These are phyloP conservation scores for Vaccinium darrowii DNA, from an alignment of 148 eudicot genomes.

Conservation along the genomic window DNA sequence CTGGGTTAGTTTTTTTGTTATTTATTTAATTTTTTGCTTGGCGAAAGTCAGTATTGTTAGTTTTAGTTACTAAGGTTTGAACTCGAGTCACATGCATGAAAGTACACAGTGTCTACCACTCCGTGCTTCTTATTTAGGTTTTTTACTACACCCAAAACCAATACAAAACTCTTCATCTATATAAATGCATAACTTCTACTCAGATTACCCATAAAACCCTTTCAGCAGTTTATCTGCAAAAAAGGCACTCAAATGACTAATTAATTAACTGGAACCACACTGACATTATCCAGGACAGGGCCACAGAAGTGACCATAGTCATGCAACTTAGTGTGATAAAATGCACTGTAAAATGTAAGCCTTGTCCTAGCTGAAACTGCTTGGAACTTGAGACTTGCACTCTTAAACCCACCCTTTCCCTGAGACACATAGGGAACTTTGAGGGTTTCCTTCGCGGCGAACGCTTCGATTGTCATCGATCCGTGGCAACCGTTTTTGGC, in stretches of 20 bases:
- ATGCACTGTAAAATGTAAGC: slow-evolving; percentile 43
- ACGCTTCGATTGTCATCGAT: slow-evolving; percentile 42
- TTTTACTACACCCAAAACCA: background rate
- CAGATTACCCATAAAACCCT: background rate
- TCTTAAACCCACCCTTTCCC: slow-evolving; percentile 39
- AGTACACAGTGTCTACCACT: no score
- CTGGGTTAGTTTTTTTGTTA: no score
- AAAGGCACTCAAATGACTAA: background rate
- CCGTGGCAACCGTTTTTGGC: slow-evolving; percentile 53
- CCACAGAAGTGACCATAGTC: slow-evolving; percentile 27
- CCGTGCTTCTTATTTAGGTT: background rate
- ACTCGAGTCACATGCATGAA: no score
- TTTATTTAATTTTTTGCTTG: no score
- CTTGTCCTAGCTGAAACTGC: slow-evolving; percentile 39
- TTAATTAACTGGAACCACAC: background rate
- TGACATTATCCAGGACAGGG: background rate
- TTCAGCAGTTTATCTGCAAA: background rate
- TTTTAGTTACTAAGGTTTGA: no score
- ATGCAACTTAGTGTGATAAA: slow-evolving; percentile 50
- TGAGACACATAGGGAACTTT: slow-evolving; percentile 26
- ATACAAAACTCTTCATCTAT: background rate
- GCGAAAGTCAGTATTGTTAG: no score
- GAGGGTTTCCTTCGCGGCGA: slow-evolving; percentile 26
- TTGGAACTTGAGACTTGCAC: slow-evolving; percentile 33
- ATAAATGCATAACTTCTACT: background rate